phyloP scores from a whole-genome alignment of 2,329 filamentous ascomycete genomes.

The Fusarium sp. region DNA sequence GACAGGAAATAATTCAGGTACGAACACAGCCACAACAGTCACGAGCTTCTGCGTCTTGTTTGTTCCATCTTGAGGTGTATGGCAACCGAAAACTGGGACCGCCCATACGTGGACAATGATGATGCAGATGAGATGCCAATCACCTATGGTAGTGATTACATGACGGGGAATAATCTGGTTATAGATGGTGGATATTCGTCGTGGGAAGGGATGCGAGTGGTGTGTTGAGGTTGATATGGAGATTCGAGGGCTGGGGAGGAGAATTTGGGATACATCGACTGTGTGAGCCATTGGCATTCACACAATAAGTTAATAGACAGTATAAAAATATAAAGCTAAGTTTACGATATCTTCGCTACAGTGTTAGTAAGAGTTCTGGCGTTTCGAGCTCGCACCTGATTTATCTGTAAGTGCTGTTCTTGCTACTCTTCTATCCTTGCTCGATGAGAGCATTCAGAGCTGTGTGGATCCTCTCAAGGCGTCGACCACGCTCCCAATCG shows the following conservation, averaged over 20 bases:
- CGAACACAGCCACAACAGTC: conserved; percentile 2
- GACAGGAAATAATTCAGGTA: conserved; percentile 21
- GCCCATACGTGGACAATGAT: neutral
- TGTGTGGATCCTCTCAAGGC: no score
- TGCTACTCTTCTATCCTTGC: no score
- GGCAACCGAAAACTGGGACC: conserved; percentile 4
- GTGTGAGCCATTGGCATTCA: conserved; percentile 5
- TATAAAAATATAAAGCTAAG: no score
- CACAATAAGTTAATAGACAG: no score
- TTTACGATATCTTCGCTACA: no score
- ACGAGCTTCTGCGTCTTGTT: conserved; percentile 2
- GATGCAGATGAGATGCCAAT: conserved; percentile 13
- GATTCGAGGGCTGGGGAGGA: neutral
- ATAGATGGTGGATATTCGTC: conserved; percentile 78
- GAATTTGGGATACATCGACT: neutral
- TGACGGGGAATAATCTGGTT: conserved; percentile 79
- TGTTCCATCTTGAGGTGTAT: neutral
- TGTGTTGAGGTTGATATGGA: neutral
- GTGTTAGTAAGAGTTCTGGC: no score
- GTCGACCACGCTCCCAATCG: no score
- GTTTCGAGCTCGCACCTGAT: no score
- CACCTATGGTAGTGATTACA: conserved; percentile 71
- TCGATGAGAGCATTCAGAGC: no score
- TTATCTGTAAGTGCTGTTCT: no score
- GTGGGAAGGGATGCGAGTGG: conserved; percentile 57